Evolutionary conservation across 768 basidiomycete species (phyloP), one percentile per base, ranked within the genome.

Genomic region (Botryobasidium botryosum): DNA sequence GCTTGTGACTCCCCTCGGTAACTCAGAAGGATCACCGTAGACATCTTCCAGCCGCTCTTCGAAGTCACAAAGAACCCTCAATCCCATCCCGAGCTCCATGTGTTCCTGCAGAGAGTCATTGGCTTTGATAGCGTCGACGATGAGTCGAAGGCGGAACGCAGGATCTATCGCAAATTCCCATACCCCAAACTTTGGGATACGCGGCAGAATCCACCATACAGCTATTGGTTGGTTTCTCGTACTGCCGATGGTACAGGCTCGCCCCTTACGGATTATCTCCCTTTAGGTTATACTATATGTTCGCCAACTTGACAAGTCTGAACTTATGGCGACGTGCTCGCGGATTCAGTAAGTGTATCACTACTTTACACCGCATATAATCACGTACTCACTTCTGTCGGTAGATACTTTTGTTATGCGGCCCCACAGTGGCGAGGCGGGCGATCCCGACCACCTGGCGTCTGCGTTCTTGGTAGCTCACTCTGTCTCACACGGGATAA

Each of bases 111-210:
- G 60, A 78, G 94, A 4, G 90, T 97, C 5, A 62, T 97, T 42
- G 94, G 94, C 4, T 94, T 99, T 56, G 94, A 97, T 55, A 90
- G 81, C n/a, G 94, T 99, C 18, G 94, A 99, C 53, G 94, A 99
- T 54, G 94, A 99, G 62, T 90, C 85, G 2, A 97, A 96, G 63
- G 67, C 75, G 0, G 94, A 99, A 61, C 67, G 88, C 45, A 68
- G 94, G 23, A 77, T 94, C 36, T 82, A 94, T 57, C 81, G 79
- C 55, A 97, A 94, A 58, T 94, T 84, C 65, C 91, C 91, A 0
- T 86, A 81, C 51, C 91, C 94, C 2, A 70, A 73, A 32, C 64
- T 86, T 32, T 99, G 94, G 94, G 72, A 90, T 59, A 77, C 82
- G 0, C 66, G 68, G 26, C 84, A 91, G 53, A 87, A 86, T 35